Conservation (phyloP, 73 alveolate genomes). For the Urostyla sp. region DNA sequence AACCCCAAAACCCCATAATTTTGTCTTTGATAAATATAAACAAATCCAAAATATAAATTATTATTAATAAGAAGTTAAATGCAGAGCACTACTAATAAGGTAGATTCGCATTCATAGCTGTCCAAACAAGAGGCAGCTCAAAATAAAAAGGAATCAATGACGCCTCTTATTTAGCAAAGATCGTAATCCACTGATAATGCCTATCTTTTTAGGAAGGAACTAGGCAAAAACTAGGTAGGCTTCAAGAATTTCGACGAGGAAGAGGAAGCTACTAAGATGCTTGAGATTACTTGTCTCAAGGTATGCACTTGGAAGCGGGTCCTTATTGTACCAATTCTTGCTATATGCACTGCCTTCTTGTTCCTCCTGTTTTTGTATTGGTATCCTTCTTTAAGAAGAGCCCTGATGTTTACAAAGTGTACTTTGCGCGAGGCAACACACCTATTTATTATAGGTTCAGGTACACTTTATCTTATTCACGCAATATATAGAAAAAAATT, state of each 20-base stretch:
- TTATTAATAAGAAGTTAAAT: no score
- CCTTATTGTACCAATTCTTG: constrained; percentile 37
- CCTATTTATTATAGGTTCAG: constrained; percentile 21
- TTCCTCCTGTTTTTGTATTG: constrained; percentile 52
- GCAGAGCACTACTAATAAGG: no score
- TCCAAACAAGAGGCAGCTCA: no score
- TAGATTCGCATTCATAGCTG: no score
- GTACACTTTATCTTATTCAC: constrained; percentile 9
- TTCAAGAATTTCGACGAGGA: constrained; percentile 33
- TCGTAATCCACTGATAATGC: no score
- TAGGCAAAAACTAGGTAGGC: not conserved
- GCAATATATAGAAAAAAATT: not conserved
- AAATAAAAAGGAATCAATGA: no score
- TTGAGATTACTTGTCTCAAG: not conserved
- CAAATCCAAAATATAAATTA: no score
- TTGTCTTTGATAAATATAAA: no score
- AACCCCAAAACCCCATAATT: no score
- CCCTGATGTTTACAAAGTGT: constrained; percentile 21
- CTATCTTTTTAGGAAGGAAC: no score
- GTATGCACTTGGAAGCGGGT: not conserved
- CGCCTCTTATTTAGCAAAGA: no score
- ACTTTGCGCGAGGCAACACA: not conserved
- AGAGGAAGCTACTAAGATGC: constrained; percentile 26
- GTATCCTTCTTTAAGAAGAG: constrained; percentile 51
- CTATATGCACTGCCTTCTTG: constrained; percentile 39